These are phyloP conservation scores for Fragaria ananassa DNA, from an alignment of 306 rosid species.

Conservation along the genomic window DNA sequence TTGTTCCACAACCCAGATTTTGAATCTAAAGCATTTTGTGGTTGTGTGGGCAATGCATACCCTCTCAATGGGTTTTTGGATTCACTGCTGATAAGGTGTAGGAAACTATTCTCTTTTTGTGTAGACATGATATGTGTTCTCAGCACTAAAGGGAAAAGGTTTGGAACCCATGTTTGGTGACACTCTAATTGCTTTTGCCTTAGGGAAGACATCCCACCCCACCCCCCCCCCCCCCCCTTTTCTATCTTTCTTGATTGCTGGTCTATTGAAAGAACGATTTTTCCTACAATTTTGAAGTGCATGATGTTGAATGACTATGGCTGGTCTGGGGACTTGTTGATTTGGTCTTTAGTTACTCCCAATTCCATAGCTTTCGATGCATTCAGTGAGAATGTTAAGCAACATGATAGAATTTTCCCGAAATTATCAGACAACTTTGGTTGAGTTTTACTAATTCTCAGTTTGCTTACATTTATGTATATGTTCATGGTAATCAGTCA, in stretches of 20 bases:
- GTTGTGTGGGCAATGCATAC: conserved; percentile 15
- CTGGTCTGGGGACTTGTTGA: neutral
- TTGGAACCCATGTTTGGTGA: neutral
- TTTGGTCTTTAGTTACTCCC: neutral
- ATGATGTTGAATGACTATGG: neutral
- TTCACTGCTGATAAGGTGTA: conserved; percentile 7
- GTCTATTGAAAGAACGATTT: neutral
- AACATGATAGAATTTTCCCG: neutral
- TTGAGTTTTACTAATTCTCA: neutral
- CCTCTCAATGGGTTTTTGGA: conserved; percentile 1
- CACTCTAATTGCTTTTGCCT: neutral
- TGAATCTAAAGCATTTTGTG: neutral
- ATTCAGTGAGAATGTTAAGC: neutral
- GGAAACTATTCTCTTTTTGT: conserved; percentile 13
- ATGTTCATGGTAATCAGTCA: neutral
- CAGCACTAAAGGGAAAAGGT: neutral
- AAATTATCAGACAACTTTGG: neutral
- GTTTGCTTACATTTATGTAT: neutral
- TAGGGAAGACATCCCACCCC: neutral
- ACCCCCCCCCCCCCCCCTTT: no score
- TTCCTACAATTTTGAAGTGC: neutral
- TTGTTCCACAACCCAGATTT: conserved; percentile 19
- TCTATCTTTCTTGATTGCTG: neutral
- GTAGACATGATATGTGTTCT: neutral
- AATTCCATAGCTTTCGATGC: neutral